Evolutionary conservation across 805 yeast genomes (phyloP).

Genomic region (Lachancea thermotolerans): DNA sequence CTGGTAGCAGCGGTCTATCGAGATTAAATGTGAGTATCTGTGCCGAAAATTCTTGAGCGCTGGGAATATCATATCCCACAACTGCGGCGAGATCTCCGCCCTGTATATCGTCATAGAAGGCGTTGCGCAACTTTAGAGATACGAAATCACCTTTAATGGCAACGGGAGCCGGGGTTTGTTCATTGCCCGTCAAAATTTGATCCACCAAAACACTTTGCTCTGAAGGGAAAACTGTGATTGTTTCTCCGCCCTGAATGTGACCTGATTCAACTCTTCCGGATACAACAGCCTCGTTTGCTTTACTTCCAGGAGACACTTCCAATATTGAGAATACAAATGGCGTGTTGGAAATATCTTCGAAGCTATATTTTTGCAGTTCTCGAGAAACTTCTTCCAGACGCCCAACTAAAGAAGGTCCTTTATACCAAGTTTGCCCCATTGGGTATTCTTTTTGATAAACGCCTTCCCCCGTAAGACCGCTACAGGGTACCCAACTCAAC

Average conservation of each 20-base stretch:
- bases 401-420: slow-evolving; percentile 82
- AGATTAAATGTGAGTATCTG: slow-evolving; percentile 59
- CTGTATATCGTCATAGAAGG: slow-evolving; percentile 39
- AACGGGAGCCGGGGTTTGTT: slow-evolving; percentile 17
- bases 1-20: slow-evolving; percentile 67
- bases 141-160: slow-evolving; percentile 54
- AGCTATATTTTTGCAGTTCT: slow-evolving; percentile 11
- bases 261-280: slow-evolving; percentile 68
- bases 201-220: slow-evolving; percentile 37
- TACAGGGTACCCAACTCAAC: slow-evolving; percentile 84
- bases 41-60: slow-evolving; percentile 46
- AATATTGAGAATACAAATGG: slow-evolving; percentile 55
- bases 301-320: slow-evolving; percentile 50
- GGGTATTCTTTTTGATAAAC: slow-evolving; percentile 69
- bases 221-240: slow-evolving; percentile 50
- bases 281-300: slow-evolving; percentile 44
- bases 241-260: slow-evolving; percentile 61
- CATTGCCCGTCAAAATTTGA: slow-evolving; percentile 22
- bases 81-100: slow-evolving; percentile 63
- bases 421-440: slow-evolving; percentile 76
- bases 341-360: slow-evolving; percentile 27
- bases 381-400: slow-evolving; percentile 51
- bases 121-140: slow-evolving; percentile 35
- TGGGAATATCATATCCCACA: slow-evolving; percentile 39
- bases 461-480: slow-evolving; percentile 94